Evolutionary conservation across 2,329 filamentous ascomycete species (phyloP), one percentile per base, ranked within the genome.

Genomic region (Arthroderma sp.): DNA sequence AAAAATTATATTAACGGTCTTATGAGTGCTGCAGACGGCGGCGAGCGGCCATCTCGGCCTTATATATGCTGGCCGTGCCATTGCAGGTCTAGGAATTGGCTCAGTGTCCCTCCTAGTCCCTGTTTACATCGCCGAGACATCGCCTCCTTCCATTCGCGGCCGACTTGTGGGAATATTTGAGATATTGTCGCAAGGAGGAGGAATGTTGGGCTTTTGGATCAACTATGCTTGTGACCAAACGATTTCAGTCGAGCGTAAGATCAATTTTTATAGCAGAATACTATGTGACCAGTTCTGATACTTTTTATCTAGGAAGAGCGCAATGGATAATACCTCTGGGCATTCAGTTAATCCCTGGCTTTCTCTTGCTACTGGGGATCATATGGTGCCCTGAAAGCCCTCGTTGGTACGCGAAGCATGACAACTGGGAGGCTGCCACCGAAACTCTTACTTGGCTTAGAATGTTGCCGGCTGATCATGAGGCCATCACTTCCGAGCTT

Each of bases 151-250:
- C 1, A 70, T 85, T 47, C 75, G 82, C 44, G 82, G 84, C 51
- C 74, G 88, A 22, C 86, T 82, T 57, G 85, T 83, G 1, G 80
- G 78, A 55, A 71, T 80, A 28, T 83, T 83, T 58, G 77, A 78
- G 0, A 79, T 78, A 1, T 71, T 82, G 41, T 83, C 88, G 22
- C 88, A 88, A 56, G 63, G 84, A 43, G 84, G 83, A 27, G 85
- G 87, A 49, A 82, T 88, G 54, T 69, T 88, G 10, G 82, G 81
- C 6, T 89, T 87, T 65, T 88, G 86, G 55, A 77, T 81, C 48
- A 83, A 80, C 60, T 82, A 80, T 57, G 78, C 78, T 9, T 69
- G 66, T n/a, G 65, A 69, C 28, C 58, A 75, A 27, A 68, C 77
- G 54, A 69, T 66, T 51, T 68, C 68, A 11, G 57, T 66, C 37